Base-by-base conservation (phyloP, 352 stramenopile species). In the Phytophthora cryptogea region DNA sequence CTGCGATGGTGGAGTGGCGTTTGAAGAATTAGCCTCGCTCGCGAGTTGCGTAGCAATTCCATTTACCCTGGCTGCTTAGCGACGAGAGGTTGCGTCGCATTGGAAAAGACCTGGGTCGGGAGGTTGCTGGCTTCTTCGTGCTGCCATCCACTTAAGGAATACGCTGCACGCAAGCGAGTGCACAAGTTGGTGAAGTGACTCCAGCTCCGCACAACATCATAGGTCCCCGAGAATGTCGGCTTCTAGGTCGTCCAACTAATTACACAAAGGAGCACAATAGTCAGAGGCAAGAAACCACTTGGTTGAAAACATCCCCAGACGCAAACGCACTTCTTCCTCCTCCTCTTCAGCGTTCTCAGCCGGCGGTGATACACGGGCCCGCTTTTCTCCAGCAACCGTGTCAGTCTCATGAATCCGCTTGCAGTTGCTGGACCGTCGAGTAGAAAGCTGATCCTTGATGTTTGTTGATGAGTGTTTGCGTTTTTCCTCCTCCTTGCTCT, bases 181-280 rank as follows among this genome's bases (percentile, higher is more conserved):
- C n/a, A 13, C 27, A 32, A 27, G 39, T 13, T 31, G 39, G 11
- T 31, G 35, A 53, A 42, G 42, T 33, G 27, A 48, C 23, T 39
- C 32, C 31, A 49, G 20, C 35, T 51, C 9, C 32, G 40, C 51
- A 20, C 17, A 49, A 7, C 1, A 23, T 74, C 52, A 91, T n/a
- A 91, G 54, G 31, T 78, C 76, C 20, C 72, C 80, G 14, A 92
- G 62, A 46, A 92, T 87, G 39, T 92, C 83, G 27, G 78, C 83
- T 76, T 92, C 83, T 31, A 92, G 64, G 50, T 92, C 83, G 33
- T 89, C 83, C 39, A 92, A 68, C 83, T 92, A 41, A 8, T 26
- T 7, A 53, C 8, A 39, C 11, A 39, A 39, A 27, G 14, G 9
- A 27, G n/a, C 17, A 14, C 16, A 44, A 28, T 1, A 32, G 11